phyloP scores from a whole-genome alignment of 768 basidiomycete species.

The Boletus sp. region DNA sequence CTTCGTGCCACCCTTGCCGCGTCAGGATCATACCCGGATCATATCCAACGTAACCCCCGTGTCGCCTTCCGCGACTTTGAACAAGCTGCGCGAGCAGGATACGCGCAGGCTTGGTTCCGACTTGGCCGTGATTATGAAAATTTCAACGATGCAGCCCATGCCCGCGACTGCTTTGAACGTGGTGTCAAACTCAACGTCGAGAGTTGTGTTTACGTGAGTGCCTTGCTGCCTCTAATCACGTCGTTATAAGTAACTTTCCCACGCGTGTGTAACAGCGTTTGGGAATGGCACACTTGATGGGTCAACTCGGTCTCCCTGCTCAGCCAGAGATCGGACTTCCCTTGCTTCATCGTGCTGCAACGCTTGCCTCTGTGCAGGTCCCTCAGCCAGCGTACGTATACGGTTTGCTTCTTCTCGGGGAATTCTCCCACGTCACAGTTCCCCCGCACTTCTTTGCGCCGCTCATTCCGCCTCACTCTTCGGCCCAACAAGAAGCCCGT shows the following conservation, averaged over 20 bases:
- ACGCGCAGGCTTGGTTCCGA: conserved; percentile 83
- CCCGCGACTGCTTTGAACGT: conserved; percentile 83
- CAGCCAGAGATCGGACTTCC: conserved; percentile 60
- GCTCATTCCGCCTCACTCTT: conserved; percentile 50
- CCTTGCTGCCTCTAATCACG: neutral
- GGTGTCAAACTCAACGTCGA: conserved; percentile 75
- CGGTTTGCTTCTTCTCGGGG: conserved; percentile 81
- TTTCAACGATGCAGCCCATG: conserved; percentile 70
- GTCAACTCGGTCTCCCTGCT: conserved; percentile 69
- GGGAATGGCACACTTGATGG: conserved; percentile 90
- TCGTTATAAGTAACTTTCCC: conserved; percentile 2
- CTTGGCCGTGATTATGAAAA: conserved; percentile 91
- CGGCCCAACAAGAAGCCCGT: conserved; percentile 59
- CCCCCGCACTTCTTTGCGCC: conserved; percentile 51
- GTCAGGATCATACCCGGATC: conserved; percentile 68
- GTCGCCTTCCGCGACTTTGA: conserved; percentile 91
- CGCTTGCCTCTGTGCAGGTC: conserved; percentile 64
- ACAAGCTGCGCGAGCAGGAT: conserved; percentile 73
- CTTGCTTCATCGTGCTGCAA: conserved; percentile 75
- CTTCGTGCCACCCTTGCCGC: conserved; percentile 73
- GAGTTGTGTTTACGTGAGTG: conserved; percentile 75
- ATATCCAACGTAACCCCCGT: conserved; percentile 65
- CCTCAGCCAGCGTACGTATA: conserved; percentile 90
- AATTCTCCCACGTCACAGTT: conserved; percentile 70
- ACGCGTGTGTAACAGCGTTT: conserved; percentile 55